phyloP scores from a whole-genome alignment of 371 early-diverging fungal genomes.

The Lichtheimia hyalospora region DNA sequence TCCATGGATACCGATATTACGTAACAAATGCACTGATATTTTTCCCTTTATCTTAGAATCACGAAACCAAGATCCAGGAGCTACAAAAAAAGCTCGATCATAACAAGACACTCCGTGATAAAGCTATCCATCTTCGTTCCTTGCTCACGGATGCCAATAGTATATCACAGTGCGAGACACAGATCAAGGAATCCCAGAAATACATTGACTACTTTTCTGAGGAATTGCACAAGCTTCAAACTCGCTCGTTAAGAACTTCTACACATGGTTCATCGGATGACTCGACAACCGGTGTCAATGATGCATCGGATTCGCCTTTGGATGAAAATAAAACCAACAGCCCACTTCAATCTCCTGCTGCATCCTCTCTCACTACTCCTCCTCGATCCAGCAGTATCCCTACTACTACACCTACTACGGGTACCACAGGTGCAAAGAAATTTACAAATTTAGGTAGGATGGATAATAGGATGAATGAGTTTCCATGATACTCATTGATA shows the following conservation, averaged over 20 bases:
- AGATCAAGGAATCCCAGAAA: slow-evolving; percentile 77
- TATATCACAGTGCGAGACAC: slow-evolving; percentile 75
- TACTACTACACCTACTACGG: background rate
- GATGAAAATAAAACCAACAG: slow-evolving; percentile 7
- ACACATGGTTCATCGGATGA: background rate
- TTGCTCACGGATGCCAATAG: slow-evolving; percentile 68
- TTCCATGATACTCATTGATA: background rate
- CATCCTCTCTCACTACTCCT: slow-evolving; percentile 4
- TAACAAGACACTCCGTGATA: slow-evolving; percentile 69
- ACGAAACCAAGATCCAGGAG: slow-evolving; percentile 39
- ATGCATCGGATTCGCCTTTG: background rate
- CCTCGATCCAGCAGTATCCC: slow-evolving; percentile 30
- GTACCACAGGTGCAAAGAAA: slow-evolving; percentile 21
- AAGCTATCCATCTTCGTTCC: slow-evolving; percentile 67
- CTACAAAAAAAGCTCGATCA: slow-evolving; percentile 61
- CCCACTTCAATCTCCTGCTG: slow-evolving; percentile 12
- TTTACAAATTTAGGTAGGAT: slow-evolving; percentile 42
- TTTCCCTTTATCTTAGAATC: slow-evolving; percentile 4
- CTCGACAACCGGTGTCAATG: background rate
- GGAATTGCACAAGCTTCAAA: slow-evolving; percentile 64
- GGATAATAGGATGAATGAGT: background rate
- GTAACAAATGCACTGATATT: background rate
- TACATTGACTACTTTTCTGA: slow-evolving; percentile 80
- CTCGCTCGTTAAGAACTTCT: slow-evolving; percentile 20
- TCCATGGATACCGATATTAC: background rate